Conservation (phyloP, 371 early-diverging fungal species). For the Mucor saturninus region DNA sequence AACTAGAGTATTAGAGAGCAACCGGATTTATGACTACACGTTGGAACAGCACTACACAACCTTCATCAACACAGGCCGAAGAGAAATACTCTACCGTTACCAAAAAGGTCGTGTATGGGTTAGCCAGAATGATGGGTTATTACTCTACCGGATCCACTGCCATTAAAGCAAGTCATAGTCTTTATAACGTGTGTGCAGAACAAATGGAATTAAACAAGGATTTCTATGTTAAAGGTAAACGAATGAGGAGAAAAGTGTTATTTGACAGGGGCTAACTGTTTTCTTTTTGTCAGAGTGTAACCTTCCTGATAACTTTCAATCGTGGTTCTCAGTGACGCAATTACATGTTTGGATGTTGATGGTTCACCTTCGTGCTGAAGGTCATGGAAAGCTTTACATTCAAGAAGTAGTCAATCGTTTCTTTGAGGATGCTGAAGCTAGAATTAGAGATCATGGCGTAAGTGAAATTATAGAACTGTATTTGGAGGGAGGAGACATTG, state of each 20-base stretch:
- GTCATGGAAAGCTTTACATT: slow-evolving; percentile 75
- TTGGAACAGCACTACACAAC: slow-evolving; percentile 11
- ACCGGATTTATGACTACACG: slow-evolving; percentile 7
- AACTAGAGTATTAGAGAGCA: slow-evolving; percentile 7
- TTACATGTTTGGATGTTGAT: slow-evolving; percentile 94
- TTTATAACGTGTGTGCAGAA: slow-evolving; percentile 57
- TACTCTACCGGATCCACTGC: slow-evolving; percentile 61
- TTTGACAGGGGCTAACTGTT: slow-evolving; percentile 12
- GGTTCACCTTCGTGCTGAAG: slow-evolving; percentile 79
- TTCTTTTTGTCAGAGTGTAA: slow-evolving; percentile 57
- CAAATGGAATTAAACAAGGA: slow-evolving; percentile 59
- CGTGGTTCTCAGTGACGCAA: slow-evolving; percentile 92
- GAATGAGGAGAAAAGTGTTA: neutral
- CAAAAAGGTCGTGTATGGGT: slow-evolving; percentile 49
- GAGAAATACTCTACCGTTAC: slow-evolving; percentile 44
- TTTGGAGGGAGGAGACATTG: no score
- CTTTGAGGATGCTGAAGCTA: slow-evolving; percentile 87
- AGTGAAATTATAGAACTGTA: neutral
- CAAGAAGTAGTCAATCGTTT: slow-evolving; percentile 90
- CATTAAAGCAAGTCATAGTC: slow-evolving; percentile 58
- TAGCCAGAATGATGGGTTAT: slow-evolving; percentile 61
- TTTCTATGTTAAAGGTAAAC: slow-evolving; percentile 59
- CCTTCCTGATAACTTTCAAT: slow-evolving; percentile 89
- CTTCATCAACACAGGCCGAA: neutral
- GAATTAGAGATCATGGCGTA: slow-evolving; percentile 67